A percentile compares a stretch with the other conserved stretches of the same genome.
Evolutionary conservation across 2,329 filamentous ascomycete genomes (phyloP).

Genomic region (Chalaropsis thielavioides): DNA sequence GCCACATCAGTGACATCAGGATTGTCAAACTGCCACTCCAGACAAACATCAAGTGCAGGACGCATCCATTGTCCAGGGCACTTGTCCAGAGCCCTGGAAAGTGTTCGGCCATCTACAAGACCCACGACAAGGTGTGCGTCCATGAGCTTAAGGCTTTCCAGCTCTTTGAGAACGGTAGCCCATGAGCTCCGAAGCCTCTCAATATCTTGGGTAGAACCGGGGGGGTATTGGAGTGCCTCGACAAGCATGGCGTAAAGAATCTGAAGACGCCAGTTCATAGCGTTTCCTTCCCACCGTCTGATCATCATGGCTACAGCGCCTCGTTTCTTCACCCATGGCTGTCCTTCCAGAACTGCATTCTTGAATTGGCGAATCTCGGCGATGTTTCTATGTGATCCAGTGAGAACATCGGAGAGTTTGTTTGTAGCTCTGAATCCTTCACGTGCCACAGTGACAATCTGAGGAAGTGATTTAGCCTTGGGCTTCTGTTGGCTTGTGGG

Average conservation of each 20-base stretch:
- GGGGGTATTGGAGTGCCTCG: slow-evolving; percentile 34
- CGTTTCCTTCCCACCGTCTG: slow-evolving; percentile 49
- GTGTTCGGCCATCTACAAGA: slow-evolving; percentile 59
- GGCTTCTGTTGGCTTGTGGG: slow-evolving; percentile 33
- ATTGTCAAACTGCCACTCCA: slow-evolving; percentile 80
- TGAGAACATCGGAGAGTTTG: slow-evolving; percentile 54
- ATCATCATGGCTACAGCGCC: slow-evolving; percentile 62
- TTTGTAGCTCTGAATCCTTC: slow-evolving; percentile 72
- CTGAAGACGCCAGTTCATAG: slow-evolving; percentile 55
- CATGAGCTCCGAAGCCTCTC: slow-evolving; percentile 17
- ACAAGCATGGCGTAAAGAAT: slow-evolving; percentile 52
- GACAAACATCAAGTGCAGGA: slow-evolving; percentile 60
- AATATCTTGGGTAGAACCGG: slow-evolving; percentile 26
- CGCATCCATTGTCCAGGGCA: slow-evolving; percentile 76
- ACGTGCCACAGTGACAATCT: slow-evolving; percentile 48
- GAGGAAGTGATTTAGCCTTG: slow-evolving; percentile 30
- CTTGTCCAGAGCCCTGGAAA: slow-evolving; percentile 53
- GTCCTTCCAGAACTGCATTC: slow-evolving; percentile 33
- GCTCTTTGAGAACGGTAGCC: slow-evolving; percentile 31
- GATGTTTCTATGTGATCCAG: slow-evolving; percentile 47
- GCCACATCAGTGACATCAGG: slow-evolving; percentile 46
- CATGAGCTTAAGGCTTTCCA: slow-evolving; percentile 40
- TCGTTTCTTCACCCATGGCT: slow-evolving; percentile 35
- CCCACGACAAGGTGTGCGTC: slow-evolving; percentile 44
- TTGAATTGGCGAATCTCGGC: slow-evolving; percentile 50